Evolutionary conservation across 2,329 filamentous ascomycete species (phyloP), one percentile per base, ranked within the genome.

Genomic region (Leptographium galeiforme): DNA sequence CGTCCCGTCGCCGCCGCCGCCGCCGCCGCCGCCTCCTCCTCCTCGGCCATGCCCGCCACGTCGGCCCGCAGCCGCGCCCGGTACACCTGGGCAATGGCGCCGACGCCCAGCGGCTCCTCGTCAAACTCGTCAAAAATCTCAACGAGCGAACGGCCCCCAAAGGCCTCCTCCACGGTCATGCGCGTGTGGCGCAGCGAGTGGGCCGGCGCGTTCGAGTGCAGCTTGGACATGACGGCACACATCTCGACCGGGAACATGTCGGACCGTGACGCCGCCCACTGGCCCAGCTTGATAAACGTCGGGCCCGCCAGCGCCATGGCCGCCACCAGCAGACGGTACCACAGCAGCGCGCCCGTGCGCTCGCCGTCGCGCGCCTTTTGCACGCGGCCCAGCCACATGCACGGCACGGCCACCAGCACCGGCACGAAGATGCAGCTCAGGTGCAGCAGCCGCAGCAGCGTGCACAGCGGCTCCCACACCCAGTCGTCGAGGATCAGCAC

Each of bases 51-150:
- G 1, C 75, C 77, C 7, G 86, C 82, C 51, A 97, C 71, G 60
- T 87, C 83, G 0, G 86, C 79, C 63, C 89, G 94, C 47, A 98
- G 70, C 66, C 89, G 96, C 0, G 93, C 93, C 65, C 89, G 94
- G 76, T 98, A 98, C 3, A 97, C 93, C 66, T 98, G 93, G 0
- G 93, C 93, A 61, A 98, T 97, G 34, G 93, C 93, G 12, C 93
- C 93, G 1, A 97, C 91, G 1, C 93, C 93, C 0, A 98, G 72
- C 0, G 93, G 93, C 59, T 75, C 81, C 68, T 94, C 87, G 33
- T 96, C 77, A 60, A 98, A 98, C 65, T 97, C 93, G 34, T 95
- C 88, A 61, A 98, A 98, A 56, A 98, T 96, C 6, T 95, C 87
- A 13, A 91, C 82, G 59, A 98, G 96, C 0, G 69, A 62, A 53